Evolutionary conservation across 1,284 basidiomycete species (phyloP).

Genomic region (Pyrrhoderma lamaoense): DNA sequence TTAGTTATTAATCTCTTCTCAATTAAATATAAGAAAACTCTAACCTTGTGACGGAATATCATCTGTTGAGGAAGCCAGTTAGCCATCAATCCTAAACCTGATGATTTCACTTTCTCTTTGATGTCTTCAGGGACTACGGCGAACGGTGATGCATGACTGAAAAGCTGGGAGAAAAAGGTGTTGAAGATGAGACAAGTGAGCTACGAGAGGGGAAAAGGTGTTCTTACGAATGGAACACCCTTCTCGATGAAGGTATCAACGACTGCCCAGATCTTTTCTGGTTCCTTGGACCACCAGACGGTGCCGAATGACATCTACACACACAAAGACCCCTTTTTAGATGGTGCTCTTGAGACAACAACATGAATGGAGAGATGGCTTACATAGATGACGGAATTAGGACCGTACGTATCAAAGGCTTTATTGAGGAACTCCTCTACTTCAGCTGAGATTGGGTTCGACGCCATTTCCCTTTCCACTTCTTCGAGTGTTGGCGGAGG

Average conservation of each 20-base stretch:
- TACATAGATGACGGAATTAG: constrained; percentile 14
- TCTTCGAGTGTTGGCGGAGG: neutral
- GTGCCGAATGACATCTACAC: constrained; percentile 17
- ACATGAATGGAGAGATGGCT: neutral
- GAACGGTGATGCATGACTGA: constrained; percentile 6
- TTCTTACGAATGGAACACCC: constrained; percentile 15
- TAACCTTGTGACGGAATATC: constrained; percentile 14
- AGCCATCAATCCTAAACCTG: constrained; percentile 10
- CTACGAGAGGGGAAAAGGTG: neutral
- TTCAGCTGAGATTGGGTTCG: neutral
- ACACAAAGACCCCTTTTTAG: too few species aligned
- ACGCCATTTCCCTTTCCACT: neutral
- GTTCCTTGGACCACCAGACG: constrained; percentile 12
- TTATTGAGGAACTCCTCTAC: constrained; percentile 2
- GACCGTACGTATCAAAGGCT: constrained; percentile 4
- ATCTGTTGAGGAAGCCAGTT: constrained; percentile 16
- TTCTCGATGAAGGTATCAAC: constrained; percentile 8
- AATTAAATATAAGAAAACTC: neutral
- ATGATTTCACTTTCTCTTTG: constrained; percentile 9
- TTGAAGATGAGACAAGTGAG: neutral
- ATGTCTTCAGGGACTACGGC: constrained; percentile 10
- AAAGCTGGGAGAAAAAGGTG: constrained; percentile 1
- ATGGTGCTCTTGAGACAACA: too few species aligned
- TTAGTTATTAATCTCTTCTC: neutral
- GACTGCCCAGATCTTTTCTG: constrained; percentile 13